phyloP scores from a whole-genome alignment of 352 stramenopile genomes.

The Pythium scleroteichum region DNA sequence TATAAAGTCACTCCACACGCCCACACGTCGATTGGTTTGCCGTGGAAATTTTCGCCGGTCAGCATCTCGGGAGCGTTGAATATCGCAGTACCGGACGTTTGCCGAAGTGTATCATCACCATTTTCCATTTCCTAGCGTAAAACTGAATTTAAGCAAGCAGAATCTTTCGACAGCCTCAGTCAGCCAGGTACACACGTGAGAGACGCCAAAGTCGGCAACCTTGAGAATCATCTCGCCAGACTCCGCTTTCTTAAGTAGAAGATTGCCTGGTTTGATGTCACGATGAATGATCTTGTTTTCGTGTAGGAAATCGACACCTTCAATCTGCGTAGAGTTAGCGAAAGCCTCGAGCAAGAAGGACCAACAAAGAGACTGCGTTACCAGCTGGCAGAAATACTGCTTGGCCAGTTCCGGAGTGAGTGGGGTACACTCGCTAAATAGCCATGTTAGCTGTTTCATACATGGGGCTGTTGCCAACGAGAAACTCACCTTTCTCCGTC shows the following conservation, averaged over 20 bases:
- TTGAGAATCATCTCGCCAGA: slow-evolving; percentile 72
- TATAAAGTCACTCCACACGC: slow-evolving; percentile 95
- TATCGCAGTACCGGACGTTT: slow-evolving; percentile 74
- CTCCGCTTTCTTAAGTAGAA: slow-evolving; percentile 62
- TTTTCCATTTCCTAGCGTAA: slow-evolving; percentile 56
- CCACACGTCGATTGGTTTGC: slow-evolving; percentile 93
- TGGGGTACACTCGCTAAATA: slow-evolving; percentile 66
- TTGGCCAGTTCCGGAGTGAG: slow-evolving; percentile 59
- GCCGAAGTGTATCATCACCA: slow-evolving; percentile 68
- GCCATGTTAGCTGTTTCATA: background rate
- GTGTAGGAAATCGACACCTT: slow-evolving; percentile 81
- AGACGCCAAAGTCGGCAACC: slow-evolving; percentile 82
- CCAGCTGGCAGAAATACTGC: slow-evolving; percentile 76
- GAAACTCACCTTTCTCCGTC: slow-evolving; percentile 59
- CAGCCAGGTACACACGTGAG: slow-evolving; percentile 39
- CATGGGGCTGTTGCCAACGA: too few relatives aligned
- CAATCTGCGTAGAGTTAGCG: slow-evolving; percentile 42
- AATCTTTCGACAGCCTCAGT: too few relatives aligned
- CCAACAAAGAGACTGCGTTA: too few relatives aligned
- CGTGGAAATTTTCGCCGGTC: slow-evolving; percentile 72
- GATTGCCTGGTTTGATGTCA: slow-evolving; percentile 81
- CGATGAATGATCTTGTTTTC: slow-evolving; percentile 87
- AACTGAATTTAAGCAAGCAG: too few relatives aligned
- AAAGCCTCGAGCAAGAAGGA: background rate
- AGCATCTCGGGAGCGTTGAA: slow-evolving; percentile 85